phyloP scores from a whole-genome alignment of 805 yeast species.

The Candida andamanensis region DNA sequence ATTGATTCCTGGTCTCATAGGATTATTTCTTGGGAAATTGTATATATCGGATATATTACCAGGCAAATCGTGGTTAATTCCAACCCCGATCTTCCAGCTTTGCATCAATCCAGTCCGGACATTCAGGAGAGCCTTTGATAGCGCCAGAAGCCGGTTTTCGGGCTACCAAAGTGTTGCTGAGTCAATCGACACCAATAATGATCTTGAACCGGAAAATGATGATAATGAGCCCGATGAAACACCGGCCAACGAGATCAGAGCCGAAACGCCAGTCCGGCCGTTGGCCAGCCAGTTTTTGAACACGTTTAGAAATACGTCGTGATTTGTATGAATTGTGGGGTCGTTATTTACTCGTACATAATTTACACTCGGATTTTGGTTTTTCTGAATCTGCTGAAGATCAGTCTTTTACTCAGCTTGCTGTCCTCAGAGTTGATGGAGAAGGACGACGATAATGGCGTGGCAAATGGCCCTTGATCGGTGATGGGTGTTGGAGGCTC shows the following conservation, averaged over 20 bases:
- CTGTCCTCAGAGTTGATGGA: constrained; percentile 11
- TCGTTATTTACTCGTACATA: not conserved
- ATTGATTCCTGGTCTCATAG: constrained; percentile 32
- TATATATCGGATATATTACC: constrained; percentile 31
- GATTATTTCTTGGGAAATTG: constrained; percentile 34
- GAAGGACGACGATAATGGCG: constrained; percentile 10
- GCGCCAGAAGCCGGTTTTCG: constrained; percentile 1
- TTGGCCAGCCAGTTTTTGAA: constrained; percentile 57
- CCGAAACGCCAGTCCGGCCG: constrained; percentile 59
- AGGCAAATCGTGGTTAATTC: constrained; percentile 29
- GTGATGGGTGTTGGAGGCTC: constrained; percentile 11
- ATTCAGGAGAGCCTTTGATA: not conserved
- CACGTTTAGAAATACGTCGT: constrained; percentile 31
- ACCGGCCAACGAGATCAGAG: constrained; percentile 27
- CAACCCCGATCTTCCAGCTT: constrained; percentile 21
- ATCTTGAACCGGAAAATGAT: constrained; percentile 11
- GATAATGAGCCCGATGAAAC: constrained; percentile 21
- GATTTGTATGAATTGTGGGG: not conserved
- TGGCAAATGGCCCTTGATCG: constrained; percentile 5
- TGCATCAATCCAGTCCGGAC: constrained; percentile 22
- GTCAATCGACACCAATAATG: not conserved
- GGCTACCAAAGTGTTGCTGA: constrained; percentile 3
- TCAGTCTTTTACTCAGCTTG: constrained; percentile 12
- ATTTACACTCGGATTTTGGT: constrained; percentile 3
- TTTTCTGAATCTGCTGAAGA: constrained; percentile 11